These are phyloP conservation scores for Zoysia japonica DNA, from an alignment of 176 grass and related monocot species.

Conservation along the genomic window DNA sequence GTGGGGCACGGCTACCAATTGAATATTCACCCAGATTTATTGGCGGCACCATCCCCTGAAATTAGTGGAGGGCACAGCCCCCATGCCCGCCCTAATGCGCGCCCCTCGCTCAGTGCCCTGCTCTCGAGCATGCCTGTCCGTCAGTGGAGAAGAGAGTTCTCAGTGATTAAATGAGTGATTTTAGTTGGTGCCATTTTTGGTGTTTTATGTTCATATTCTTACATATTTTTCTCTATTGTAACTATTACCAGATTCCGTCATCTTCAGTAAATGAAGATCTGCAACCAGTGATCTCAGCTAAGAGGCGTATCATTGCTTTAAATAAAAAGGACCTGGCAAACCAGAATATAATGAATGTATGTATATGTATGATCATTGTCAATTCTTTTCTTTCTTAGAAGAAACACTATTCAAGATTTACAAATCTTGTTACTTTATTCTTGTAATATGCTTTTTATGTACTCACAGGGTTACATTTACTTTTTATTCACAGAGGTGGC, in stretches of 20 bases:
- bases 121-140: too few relatives aligned
- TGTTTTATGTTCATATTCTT: slow-evolving; percentile 1
- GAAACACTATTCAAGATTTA: neutral
- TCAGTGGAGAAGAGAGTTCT: neutral
- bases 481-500: slow-evolving; percentile 68
- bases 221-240: slow-evolving; percentile 27
- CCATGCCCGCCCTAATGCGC: too few relatives aligned
- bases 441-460: slow-evolving; percentile 16
- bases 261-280: slow-evolving; percentile 87
- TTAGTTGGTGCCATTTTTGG: neutral
- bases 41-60: too few relatives aligned
- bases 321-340: slow-evolving; percentile 99
- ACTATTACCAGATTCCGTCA: slow-evolving; percentile 72
- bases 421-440: neutral
- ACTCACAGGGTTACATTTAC: slow-evolving; percentile 17
- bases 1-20: too few relatives aligned
- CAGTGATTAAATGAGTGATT: neutral
- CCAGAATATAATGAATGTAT: slow-evolving; percentile 90
- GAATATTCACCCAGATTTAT: too few relatives aligned
- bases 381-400: neutral
- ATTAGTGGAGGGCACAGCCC: too few relatives aligned
- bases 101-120: too few relatives aligned
- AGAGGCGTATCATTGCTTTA: slow-evolving; percentile 85
- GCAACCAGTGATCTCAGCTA: slow-evolving; percentile 61
- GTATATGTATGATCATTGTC: slow-evolving; percentile 22